Evolutionary conservation across 805 yeast genomes (phyloP).

Genomic region (Candida sithepensis): DNA sequence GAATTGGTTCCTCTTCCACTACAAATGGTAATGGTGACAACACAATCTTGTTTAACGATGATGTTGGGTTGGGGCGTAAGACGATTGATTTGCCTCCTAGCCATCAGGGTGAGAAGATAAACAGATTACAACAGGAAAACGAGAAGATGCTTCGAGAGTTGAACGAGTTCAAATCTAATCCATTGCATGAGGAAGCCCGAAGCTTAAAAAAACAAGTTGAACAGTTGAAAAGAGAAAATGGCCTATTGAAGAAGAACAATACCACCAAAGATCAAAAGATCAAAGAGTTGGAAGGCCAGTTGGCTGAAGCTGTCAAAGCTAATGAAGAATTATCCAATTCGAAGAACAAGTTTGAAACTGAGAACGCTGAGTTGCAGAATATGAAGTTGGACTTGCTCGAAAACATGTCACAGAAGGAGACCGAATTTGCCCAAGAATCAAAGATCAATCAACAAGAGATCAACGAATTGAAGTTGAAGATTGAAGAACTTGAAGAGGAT

Average conservation of each 20-base stretch:
- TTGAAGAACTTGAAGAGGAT: conserved; percentile 50
- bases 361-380: conserved; percentile 25
- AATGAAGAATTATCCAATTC: conserved; percentile 8
- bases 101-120: conserved; percentile 23
- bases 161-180: conserved; percentile 10
- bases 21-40: conserved; percentile 8
- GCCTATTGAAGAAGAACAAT: conserved; percentile 11
- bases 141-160: conserved; percentile 13
- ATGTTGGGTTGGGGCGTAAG: conserved; percentile 20
- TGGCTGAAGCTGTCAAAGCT: conserved; percentile 4
- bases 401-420: conserved; percentile 63
- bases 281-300: conserved; percentile 8
- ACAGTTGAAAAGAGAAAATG: conserved; percentile 15
- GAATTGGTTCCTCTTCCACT: no score
- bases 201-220: conserved; percentile 14
- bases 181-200: conserved; percentile 11
- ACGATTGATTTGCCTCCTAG: conserved; percentile 27
- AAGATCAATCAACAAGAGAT: conserved; percentile 47
- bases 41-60: conserved; percentile 18
- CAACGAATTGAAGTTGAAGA: conserved; percentile 37
- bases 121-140: conserved; percentile 24
- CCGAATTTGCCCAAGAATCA: conserved; percentile 54
- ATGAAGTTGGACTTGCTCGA: conserved; percentile 64
- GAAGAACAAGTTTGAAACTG: conserved; percentile 11
- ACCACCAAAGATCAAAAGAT: conserved; percentile 15